phyloP scores from a whole-genome alignment of 2,329 filamentous ascomycete species.

The Chaetothyriales sp. region DNA sequence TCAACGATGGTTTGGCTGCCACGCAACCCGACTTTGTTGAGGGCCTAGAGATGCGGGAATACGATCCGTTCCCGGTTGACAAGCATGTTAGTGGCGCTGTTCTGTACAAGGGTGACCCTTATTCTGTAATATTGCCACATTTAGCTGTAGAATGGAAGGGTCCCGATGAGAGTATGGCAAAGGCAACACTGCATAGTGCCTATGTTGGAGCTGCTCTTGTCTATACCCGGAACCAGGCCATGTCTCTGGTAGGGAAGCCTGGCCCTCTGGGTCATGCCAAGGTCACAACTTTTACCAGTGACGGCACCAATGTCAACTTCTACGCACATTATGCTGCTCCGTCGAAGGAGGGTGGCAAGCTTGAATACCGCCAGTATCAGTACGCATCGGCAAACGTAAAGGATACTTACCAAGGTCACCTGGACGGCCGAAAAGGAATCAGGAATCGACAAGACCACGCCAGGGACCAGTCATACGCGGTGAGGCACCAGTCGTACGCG shows the following conservation, averaged over 20 bases:
- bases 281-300: neutral
- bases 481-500: neutral
- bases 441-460: neutral
- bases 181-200: neutral
- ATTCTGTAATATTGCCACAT: neutral
- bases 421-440: neutral
- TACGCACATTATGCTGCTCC: neutral
- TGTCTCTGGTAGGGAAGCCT: neutral
- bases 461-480: neutral
- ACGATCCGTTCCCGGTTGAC: neutral
- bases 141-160: neutral
- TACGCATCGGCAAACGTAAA: neutral
- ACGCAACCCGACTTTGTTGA: neutral
- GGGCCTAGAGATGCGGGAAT: neutral
- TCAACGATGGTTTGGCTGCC: neutral
- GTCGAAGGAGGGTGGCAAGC: neutral
- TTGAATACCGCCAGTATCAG: neutral
- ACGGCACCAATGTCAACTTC: neutral
- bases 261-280: neutral
- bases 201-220: neutral
- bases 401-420: neutral
- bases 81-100: neutral
- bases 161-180: neutral
- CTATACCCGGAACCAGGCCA: neutral
- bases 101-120: neutral